Evolutionary conservation across 2,329 filamentous ascomycete species (phyloP).

Genomic region (Aspergillus tubingensis): DNA sequence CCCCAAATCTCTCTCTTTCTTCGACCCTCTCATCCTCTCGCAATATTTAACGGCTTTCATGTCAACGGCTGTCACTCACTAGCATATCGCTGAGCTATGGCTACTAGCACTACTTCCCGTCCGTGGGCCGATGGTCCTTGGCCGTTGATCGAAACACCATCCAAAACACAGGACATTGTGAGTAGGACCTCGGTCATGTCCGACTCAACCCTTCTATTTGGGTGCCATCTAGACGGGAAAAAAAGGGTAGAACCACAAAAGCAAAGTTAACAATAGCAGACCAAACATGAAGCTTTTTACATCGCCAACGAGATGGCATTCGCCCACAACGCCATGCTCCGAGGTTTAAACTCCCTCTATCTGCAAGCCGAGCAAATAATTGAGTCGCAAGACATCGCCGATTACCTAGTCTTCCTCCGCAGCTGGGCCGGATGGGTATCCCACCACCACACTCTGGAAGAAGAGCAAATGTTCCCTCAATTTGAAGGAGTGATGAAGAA

Average conservation of each 20-base stretch:
- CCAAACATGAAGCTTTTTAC: neutral
- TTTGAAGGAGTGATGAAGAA: neutral
- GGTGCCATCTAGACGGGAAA: too few species aligned
- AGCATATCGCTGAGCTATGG: too few species aligned
- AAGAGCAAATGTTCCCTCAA: slow-evolving; percentile 6
- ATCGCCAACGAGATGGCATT: slow-evolving; percentile 10
- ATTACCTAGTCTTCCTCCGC: slow-evolving; percentile 4
- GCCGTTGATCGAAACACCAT: neutral
- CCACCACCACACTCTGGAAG: slow-evolving; percentile 8
- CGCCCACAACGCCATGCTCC: slow-evolving; percentile 7
- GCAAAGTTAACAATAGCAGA: neutral
- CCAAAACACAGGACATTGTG: slow-evolving; percentile 2
- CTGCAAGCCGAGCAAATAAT: neutral
- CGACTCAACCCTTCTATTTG: neutral
- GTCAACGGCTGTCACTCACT: too few species aligned
- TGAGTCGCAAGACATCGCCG: neutral
- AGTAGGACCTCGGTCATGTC: neutral
- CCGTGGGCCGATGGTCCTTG: slow-evolving; percentile 6
- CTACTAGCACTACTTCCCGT: neutral
- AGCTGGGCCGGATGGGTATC: slow-evolving; percentile 1
- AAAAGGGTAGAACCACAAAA: too few species aligned
- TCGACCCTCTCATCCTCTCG: too few species aligned
- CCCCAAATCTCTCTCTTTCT: too few species aligned
- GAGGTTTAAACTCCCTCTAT: slow-evolving; percentile 7
- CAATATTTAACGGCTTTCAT: too few species aligned